Base-by-base conservation (phyloP, 164 flowering plant genomes). In the Amborella trichopoda region DNA sequence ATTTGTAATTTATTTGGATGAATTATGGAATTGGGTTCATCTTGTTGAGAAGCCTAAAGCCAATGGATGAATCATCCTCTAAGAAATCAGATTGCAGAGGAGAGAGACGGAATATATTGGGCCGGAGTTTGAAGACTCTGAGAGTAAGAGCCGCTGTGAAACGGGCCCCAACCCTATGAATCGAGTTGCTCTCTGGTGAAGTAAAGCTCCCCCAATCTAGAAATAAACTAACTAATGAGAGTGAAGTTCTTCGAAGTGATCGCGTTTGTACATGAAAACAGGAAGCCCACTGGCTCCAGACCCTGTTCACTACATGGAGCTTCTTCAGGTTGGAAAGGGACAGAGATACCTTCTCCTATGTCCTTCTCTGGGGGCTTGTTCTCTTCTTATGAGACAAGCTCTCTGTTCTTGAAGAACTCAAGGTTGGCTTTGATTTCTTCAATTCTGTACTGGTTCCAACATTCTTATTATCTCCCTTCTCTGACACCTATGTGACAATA, bases 141-240 rank as follows among this genome's bases (percentile, higher is more conserved):
- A 84, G 61, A 2, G 94, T 85, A 30, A 91, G 61, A 20, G 80
- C 96, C 66, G 87, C 99, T 1, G 88, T 75, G 59, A 76, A 87
- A 66, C 82, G 87, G 19, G 99, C 85, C 0, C 58, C 53, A 6
- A 91, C 68, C 1, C 99, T 79, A 36, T 66, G 67, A n/a, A 87
- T 59, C 3, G 87, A 44, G 16, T 74, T 53, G 16, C 38, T 82
- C 93, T 43, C 61, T 67, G 1, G 96, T 87, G 20, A 94, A 87
- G 54, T 95, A 87, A 28, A 80, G 74, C 41, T 77, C 82, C 3
- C 96, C 99, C 21, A 87, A 52, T 46, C 65, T 82, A 10, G 77
- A 71, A 16, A 91, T 59, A 47, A 58, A 75, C 54, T 75, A 78
- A 53, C 62, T 65, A 44, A 82, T 63, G 0, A 60, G 72, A 2